These are phyloP conservation scores for Saturnispora sekii DNA, from an alignment of 805 yeast species.

Conservation along the genomic window DNA sequence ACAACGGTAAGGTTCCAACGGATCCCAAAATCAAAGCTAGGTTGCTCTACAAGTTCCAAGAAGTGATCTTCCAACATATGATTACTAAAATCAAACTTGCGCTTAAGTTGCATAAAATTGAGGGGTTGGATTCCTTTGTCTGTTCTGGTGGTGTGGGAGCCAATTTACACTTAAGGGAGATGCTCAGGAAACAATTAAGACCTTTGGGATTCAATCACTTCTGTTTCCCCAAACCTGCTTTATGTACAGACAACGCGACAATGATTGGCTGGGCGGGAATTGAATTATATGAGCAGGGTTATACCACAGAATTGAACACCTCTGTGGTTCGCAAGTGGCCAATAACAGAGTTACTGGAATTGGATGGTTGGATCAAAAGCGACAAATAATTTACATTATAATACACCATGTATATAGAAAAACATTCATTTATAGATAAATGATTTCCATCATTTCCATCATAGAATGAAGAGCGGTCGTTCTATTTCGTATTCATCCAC, in stretches of 20 bases:
- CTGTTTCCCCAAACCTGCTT: conserved; percentile 55
- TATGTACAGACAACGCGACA: conserved; percentile 91
- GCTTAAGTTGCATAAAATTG: conserved; percentile 30
- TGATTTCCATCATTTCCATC: neutral
- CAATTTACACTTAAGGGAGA: conserved; percentile 44
- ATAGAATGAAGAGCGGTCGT: conserved; percentile 31
- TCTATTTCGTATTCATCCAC: conserved; percentile 47
- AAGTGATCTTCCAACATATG: conserved; percentile 62
- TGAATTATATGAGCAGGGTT: conserved; percentile 58
- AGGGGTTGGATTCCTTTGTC: conserved; percentile 41
- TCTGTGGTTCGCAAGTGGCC: conserved; percentile 84
- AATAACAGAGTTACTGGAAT: conserved; percentile 37
- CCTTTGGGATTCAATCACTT: conserved; percentile 31
- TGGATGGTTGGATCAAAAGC: conserved; percentile 40
- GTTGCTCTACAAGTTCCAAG: conserved; percentile 52
- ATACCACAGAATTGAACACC: conserved; percentile 42
- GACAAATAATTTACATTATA: no score
- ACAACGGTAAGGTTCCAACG: conserved; percentile 12
- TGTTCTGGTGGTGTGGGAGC: conserved; percentile 96
- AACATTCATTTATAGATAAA: neutral
- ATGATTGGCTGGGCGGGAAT: conserved; percentile 99
- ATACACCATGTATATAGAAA: conserved; percentile 1
- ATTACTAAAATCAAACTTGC: conserved; percentile 52
- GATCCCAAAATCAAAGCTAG: conserved; percentile 28
- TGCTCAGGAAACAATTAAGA: conserved; percentile 29